Percentiles rank a stretch among this genome's conserved stretches.
phyloP scores from a whole-genome alignment of 2,329 filamentous ascomycete genomes.

The Neocatenulostroma microsporum region DNA sequence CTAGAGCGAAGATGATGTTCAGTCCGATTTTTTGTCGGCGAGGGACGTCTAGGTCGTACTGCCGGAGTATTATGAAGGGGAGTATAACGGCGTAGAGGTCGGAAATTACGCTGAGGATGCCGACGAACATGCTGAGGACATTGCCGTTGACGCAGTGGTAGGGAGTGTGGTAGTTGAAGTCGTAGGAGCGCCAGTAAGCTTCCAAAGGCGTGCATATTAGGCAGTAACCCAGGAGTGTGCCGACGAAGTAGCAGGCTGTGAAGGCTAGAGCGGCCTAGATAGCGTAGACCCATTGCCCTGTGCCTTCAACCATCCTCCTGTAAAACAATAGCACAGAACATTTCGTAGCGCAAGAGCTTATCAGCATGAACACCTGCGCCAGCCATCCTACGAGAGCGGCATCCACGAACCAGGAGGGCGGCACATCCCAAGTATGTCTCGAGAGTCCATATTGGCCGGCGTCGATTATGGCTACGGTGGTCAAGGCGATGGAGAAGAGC shows the following conservation, averaged over 20 bases:
- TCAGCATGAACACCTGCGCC: slow-evolving; percentile 6
- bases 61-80: slow-evolving; percentile 35
- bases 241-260: slow-evolving; percentile 12
- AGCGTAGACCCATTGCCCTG: slow-evolving; percentile 12
- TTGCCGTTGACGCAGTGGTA: slow-evolving; percentile 25
- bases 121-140: slow-evolving; percentile 22
- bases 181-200: slow-evolving; percentile 16
- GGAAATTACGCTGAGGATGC: slow-evolving; percentile 14
- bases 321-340: slow-evolving; percentile 21
- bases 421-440: slow-evolving; percentile 9
- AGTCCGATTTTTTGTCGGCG: slow-evolving; percentile 6
- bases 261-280: slow-evolving; percentile 12
- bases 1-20: slow-evolving; percentile 19
- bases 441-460: slow-evolving; percentile 4
- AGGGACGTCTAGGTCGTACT: slow-evolving; percentile 33
- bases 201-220: slow-evolving; percentile 14
- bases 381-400: slow-evolving; percentile 8
- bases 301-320: slow-evolving; percentile 18
- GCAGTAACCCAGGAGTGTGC: slow-evolving; percentile 11
- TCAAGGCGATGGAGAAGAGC: slow-evolving; percentile 3
- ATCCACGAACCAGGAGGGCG: slow-evolving; percentile 1
- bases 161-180: slow-evolving; percentile 10
- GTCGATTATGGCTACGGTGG: slow-evolving; percentile 2
- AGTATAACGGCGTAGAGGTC: slow-evolving; percentile 18
- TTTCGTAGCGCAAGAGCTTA: slow-evolving; percentile 7